Conservation (phyloP, 305 asterid species). For the Nicotiana rustica region DNA sequence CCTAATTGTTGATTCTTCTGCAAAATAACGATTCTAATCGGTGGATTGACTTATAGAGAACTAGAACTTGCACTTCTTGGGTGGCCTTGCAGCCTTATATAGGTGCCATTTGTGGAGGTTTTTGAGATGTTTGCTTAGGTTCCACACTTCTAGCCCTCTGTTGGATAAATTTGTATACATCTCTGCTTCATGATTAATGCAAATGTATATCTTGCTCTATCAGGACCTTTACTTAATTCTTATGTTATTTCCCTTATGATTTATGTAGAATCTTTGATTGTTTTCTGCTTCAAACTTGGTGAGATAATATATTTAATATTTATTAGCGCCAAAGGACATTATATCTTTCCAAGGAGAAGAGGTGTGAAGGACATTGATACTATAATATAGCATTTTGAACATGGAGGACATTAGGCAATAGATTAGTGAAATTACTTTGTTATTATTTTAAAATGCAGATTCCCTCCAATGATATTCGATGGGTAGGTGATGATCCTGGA, state of each 20-base stretch:
- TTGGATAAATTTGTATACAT: background rate
- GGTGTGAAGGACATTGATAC: background rate
- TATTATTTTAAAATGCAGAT: constrained; percentile 55
- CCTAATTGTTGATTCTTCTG: background rate
- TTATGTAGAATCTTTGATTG: background rate
- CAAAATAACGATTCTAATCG: background rate
- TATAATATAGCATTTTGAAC: constrained; percentile 11
- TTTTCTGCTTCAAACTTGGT: constrained; percentile 27
- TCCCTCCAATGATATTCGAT: constrained; percentile 79
- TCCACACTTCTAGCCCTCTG: background rate
- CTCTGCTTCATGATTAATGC: background rate
- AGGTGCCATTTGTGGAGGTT: background rate
- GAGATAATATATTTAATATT: background rate
- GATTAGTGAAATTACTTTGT: constrained; percentile 22
- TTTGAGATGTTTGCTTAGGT: background rate
- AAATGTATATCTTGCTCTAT: constrained; percentile 1
- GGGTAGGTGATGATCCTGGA: constrained; percentile 88
- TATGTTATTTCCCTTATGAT: background rate
- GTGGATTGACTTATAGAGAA: background rate
- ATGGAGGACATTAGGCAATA: constrained; percentile 15
- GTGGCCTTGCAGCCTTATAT: background rate
- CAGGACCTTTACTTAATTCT: background rate
- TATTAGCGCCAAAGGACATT: background rate
- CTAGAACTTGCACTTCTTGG: background rate
- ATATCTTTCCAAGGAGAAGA: background rate